Evolutionary conservation across 805 yeast genomes (phyloP), one percentile per base, ranked within the genome.

Genomic region (Nakazawaea anatomiae): DNA sequence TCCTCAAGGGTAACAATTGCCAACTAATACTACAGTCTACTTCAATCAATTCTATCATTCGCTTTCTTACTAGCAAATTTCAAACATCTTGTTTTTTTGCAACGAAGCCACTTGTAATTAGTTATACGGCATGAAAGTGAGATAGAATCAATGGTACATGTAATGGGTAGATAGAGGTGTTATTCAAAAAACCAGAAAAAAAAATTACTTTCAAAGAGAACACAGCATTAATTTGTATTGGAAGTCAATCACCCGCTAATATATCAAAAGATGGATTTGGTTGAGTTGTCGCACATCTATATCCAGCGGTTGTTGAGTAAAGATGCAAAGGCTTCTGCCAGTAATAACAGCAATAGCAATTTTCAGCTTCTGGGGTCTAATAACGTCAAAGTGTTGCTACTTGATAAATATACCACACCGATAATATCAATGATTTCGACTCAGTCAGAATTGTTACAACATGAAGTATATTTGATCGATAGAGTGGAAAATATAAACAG

Each of bases 361-460:
- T 7, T 35, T 14, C 25, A 30, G 4, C 7, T 27, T 8, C 35
- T 42, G 12, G 32, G 34, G 5, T 25, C 41, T 7, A 42, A 34
- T 8, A 66, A 76, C 54, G 83, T 91, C 52, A 81, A 81, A 56
- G 96, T 91, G 31, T 72, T 94, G 38, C 72, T 94, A 39, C 75
- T 94, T 51, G 99, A 94, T 62, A 72, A 77, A 47, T 74, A 75
- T 56, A 92, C 99, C 2, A 87, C 95, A 5, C 76, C 90, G 0
- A 82, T 90, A 28, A 79, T 94, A 27, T 89, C 97, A n/a, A 75
- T 94, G 78, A 82, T 87, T 58, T 80, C 95, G 31, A 87, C 97
- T 2, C 99, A 94, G 64, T 84, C 95, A 3, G 87, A 83, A 51
- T 73, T 94, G 43, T 74, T 94, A 39, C 82, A 85, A 57, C 79